These are phyloP conservation scores for Batrachochytrium dendrobatidis DNA, from an alignment of 371 early-diverging fungal species.

Conservation along the genomic window DNA sequence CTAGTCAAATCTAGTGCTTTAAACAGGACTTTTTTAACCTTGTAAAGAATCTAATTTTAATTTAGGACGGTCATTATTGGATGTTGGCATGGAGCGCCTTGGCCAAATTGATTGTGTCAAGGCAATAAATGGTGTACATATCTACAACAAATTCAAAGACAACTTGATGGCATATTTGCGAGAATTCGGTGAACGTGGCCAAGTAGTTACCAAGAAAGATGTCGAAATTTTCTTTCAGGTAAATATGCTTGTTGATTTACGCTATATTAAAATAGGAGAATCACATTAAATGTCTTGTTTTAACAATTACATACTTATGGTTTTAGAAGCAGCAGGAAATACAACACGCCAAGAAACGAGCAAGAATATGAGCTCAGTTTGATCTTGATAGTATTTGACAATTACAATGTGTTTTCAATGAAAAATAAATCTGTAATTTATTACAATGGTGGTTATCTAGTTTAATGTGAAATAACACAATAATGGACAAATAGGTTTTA, in stretches of 20 bases:
- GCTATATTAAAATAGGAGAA: no score
- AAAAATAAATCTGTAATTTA: background rate
- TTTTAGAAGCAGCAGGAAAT: background rate
- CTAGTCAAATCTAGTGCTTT: background rate
- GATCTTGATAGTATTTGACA: no score
- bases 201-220: conserved; percentile 67
- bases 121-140: conserved; percentile 57
- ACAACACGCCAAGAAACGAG: background rate
- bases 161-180: conserved; percentile 59
- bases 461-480: background rate
- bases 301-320: background rate
- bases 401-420: background rate
- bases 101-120: conserved; percentile 60
- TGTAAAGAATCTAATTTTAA: no score
- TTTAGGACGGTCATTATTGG: conserved; percentile 50
- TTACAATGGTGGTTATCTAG: background rate
- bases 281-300: no score
- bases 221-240: conserved; percentile 62
- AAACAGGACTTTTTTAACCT: background rate
- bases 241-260: no score
- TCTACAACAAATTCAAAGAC: conserved; percentile 36
- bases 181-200: conserved; percentile 56
- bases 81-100: conserved; percentile 68
- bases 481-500: background rate
- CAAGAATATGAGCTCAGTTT: background rate